Percentiles rank a stretch among this genome's conserved stretches.
Evolutionary conservation across 176 grass and related monocot genomes (phyloP).

Genomic region (Thalia dealbata): DNA sequence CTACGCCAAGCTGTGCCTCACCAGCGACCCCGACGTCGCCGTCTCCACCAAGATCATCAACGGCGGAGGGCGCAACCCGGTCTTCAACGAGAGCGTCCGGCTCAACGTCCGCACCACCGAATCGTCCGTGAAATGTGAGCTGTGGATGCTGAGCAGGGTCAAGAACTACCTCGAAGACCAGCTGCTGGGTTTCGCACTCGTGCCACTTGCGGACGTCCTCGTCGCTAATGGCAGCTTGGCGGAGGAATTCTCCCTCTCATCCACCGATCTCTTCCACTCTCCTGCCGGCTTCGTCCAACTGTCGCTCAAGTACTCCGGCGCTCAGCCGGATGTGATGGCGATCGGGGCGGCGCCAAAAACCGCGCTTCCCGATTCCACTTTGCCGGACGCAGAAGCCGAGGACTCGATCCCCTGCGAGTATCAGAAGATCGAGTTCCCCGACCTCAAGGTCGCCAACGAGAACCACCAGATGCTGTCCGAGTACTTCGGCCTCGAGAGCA

Average conservation of each 20-base stretch:
- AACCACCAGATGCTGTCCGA: slow-evolving; percentile 78
- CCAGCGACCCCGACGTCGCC: slow-evolving; percentile 32
- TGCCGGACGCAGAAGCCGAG: slow-evolving; percentile 23
- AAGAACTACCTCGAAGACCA: slow-evolving; percentile 89
- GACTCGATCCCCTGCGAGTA: slow-evolving; percentile 26
- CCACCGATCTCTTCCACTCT: slow-evolving; percentile 72
- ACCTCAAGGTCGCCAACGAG: slow-evolving; percentile 64
- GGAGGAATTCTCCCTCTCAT: slow-evolving; percentile 56
- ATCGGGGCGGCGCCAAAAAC: slow-evolving; percentile 33
- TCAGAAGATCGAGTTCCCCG: slow-evolving; percentile 76
- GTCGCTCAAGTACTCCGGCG: slow-evolving; percentile 55
- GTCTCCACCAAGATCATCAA: slow-evolving; percentile 72
- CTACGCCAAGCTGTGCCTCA: slow-evolving; percentile 76
- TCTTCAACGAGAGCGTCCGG: slow-evolving; percentile 55
- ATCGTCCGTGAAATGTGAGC: slow-evolving; percentile 49
- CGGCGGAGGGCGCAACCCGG: slow-evolving; percentile 57
- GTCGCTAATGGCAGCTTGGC: slow-evolving; percentile 28
- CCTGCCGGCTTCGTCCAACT: slow-evolving; percentile 71
- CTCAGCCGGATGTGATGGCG: slow-evolving; percentile 51
- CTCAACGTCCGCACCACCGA: slow-evolving; percentile 44
- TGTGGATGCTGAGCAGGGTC: slow-evolving; percentile 87
- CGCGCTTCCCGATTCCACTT: not conserved
- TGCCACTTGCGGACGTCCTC: slow-evolving; percentile 53
- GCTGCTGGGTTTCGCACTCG: slow-evolving; percentile 72
- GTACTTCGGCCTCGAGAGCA: slow-evolving; percentile 48